Evolutionary conservation across 2,329 filamentous ascomycete genomes (phyloP), one percentile per base, ranked within the genome.

Genomic region (Aspergillus calidoustus): DNA sequence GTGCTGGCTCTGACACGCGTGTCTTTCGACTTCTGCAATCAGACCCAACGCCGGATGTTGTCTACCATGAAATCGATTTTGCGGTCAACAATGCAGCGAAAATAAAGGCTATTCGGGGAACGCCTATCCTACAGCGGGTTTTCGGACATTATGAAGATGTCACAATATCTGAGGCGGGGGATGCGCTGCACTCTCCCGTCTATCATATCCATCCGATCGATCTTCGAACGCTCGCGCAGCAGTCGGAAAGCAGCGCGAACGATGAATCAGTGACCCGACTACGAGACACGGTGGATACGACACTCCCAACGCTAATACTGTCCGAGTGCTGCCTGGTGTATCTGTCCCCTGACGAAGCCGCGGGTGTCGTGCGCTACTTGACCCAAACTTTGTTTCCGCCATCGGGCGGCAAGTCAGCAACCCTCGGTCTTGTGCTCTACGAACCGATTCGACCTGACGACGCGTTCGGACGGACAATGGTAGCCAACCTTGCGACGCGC

Each of bases 261-360:
- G 53, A 28, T 51, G 62, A 62, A 5, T 41, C 54, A 46, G 44
- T 62, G 43, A 28, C 31, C 62, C 54, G 54, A 17, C 72, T 86
- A 4, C 68, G 71, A 22, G 83, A 83, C 19, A 22, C 47, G 67
- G 87, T 80, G 68, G 85, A 80, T 72, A 77, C 68, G 70, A 86
- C 73, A 25, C 69, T 91, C 0, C 92, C 95, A 0, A 99, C 95
- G 0, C 80, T 99, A 8, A 78, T 99, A 25, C 83, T 99, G 7
- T 98, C 94, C 0, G 95, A 99, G 77, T 98, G 95, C 82, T 99
- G 95, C 74, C 84, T 99, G 34, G 92, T 95, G 74, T 99, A 99
- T 72, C 85, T 99, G 1, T 83, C 89, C 8, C 84, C 88, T 0
- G 71, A 83, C 0, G 84, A 88, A 55, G 89, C 93, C 0, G 81